Conservation (phyloP, 1,284 basidiomycete genomes). For the Ustilago loliicola region DNA sequence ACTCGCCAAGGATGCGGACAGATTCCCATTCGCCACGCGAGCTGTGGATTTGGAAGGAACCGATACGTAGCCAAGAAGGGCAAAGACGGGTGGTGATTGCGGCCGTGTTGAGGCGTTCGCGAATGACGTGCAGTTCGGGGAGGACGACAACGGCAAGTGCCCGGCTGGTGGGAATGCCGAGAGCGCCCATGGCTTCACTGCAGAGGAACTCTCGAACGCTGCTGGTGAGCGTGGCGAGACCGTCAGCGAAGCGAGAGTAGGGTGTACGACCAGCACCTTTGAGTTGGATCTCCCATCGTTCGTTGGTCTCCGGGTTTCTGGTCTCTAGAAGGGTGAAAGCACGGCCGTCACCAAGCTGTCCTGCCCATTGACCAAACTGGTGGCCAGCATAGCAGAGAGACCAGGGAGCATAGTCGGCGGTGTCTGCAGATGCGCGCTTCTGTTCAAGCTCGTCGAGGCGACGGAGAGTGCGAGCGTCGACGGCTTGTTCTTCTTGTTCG, state of each 20-base stretch:
- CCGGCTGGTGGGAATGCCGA: constrained; percentile 88
- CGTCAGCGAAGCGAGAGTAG: constrained; percentile 90
- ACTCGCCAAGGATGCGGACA: constrained; percentile 75
- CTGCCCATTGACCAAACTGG: constrained; percentile 93
- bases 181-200: constrained; percentile 82
- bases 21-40: constrained; percentile 72
- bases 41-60: constrained; percentile 89
- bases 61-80: constrained; percentile 91
- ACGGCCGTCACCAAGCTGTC: constrained; percentile 95
- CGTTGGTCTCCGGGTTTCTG: constrained; percentile 72
- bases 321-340: constrained; percentile 86
- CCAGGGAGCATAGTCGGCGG: constrained; percentile 58
- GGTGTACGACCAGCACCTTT: constrained; percentile 95
- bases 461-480: constrained; percentile 27
- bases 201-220: constrained; percentile 85
- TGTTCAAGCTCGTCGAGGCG: constrained; percentile 47
- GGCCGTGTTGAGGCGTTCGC: constrained; percentile 84
- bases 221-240: constrained; percentile 89
- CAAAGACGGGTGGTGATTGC: constrained; percentile 87
- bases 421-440: constrained; percentile 22
- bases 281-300: constrained; percentile 82
- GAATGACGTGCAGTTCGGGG: constrained; percentile 80
- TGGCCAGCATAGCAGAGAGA: constrained; percentile 68
- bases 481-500: constrained; percentile 30
- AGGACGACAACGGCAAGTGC: constrained; percentile 85